These are phyloP conservation scores for Amniculicola lignicola DNA, from an alignment of 495 filamentous ascomycete genomes.

Conservation along the genomic window DNA sequence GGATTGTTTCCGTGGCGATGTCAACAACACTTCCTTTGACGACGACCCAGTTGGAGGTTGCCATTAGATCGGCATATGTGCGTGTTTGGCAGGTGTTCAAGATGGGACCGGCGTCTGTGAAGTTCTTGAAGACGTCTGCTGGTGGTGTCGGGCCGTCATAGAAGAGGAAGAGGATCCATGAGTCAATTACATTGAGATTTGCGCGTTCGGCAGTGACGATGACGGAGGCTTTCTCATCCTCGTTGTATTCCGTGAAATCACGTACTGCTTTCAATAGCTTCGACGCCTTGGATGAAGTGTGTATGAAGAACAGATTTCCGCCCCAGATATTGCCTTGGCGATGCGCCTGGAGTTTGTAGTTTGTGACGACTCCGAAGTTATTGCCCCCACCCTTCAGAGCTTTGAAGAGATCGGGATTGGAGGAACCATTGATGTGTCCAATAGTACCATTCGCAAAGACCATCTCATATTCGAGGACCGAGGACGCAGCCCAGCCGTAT, in stretches of 20 bases:
- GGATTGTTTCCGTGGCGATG: slow-evolving; percentile 58
- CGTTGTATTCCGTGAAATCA: slow-evolving; percentile 33
- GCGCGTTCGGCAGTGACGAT: slow-evolving; percentile 51
- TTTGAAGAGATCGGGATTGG: slow-evolving; percentile 9
- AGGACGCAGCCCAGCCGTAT: slow-evolving; percentile 6
- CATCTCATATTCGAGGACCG: slow-evolving; percentile 10
- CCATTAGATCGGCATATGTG: slow-evolving; percentile 52
- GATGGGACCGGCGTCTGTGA: slow-evolving; percentile 49
- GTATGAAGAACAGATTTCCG: slow-evolving; percentile 26
- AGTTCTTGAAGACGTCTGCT: slow-evolving; percentile 53
- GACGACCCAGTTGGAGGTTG: slow-evolving; percentile 30
- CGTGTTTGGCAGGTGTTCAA: slow-evolving; percentile 51
- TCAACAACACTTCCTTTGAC: slow-evolving; percentile 48
- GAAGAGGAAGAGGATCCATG: slow-evolving; percentile 61
- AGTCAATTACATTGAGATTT: slow-evolving; percentile 43
- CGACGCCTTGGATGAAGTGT: background rate
- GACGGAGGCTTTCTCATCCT: slow-evolving; percentile 25
- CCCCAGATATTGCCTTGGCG: slow-evolving; percentile 23
- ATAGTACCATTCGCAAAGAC: slow-evolving; percentile 14
- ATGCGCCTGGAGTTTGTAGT: slow-evolving; percentile 26
- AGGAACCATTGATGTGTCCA: background rate
- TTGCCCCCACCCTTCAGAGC: slow-evolving; percentile 7
- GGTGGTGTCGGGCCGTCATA: slow-evolving; percentile 59
- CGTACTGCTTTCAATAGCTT: slow-evolving; percentile 27
- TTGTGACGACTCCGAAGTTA: slow-evolving; percentile 8